Evolutionary conservation across 805 yeast genomes (phyloP).

Genomic region (Metschnikowia drakensbergensis): DNA sequence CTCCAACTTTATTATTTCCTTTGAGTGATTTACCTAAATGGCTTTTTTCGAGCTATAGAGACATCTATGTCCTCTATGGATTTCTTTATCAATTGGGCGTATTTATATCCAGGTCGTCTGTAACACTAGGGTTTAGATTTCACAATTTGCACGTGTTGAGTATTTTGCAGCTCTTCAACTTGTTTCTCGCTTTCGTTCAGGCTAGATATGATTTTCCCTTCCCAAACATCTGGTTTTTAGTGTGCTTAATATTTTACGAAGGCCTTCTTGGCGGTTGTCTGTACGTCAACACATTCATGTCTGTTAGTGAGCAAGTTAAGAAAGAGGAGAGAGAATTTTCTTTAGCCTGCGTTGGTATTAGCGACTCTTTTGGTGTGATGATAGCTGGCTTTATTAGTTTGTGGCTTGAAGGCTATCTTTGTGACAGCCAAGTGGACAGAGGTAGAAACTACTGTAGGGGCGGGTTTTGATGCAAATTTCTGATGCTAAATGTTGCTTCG

Average conservation of each 20-base stretch:
- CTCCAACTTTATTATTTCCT: constrained; percentile 84
- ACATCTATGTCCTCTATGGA: constrained; percentile 87
- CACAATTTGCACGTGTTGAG: constrained; percentile 59
- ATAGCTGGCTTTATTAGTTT: constrained; percentile 74
- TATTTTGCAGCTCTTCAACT: constrained; percentile 61
- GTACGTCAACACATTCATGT: constrained; percentile 83
- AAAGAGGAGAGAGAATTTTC: constrained; percentile 51
- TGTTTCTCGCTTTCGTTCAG: constrained; percentile 57
- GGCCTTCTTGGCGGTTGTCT: constrained; percentile 89
- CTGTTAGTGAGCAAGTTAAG: constrained; percentile 57
- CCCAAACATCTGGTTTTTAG: constrained; percentile 57
- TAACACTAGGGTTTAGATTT: constrained; percentile 56
- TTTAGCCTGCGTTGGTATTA: constrained; percentile 77
- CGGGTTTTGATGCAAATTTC: constrained; percentile 2
- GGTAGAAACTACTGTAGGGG: constrained; percentile 79
- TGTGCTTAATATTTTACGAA: constrained; percentile 73
- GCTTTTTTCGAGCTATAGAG: constrained; percentile 63
- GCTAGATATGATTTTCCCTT: constrained; percentile 56
- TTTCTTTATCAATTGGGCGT: constrained; percentile 91
- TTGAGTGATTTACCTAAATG: constrained; percentile 57
- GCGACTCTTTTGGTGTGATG: constrained; percentile 82
- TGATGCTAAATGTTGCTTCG: neutral
- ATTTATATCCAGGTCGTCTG: constrained; percentile 83
- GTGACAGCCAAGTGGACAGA: constrained; percentile 61
- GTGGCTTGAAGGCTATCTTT: constrained; percentile 68